Percentiles rank a stretch among this genome's conserved stretches.
Conservation (phyloP, 306 rosid species). For the Casuarina equisetifolia region DNA sequence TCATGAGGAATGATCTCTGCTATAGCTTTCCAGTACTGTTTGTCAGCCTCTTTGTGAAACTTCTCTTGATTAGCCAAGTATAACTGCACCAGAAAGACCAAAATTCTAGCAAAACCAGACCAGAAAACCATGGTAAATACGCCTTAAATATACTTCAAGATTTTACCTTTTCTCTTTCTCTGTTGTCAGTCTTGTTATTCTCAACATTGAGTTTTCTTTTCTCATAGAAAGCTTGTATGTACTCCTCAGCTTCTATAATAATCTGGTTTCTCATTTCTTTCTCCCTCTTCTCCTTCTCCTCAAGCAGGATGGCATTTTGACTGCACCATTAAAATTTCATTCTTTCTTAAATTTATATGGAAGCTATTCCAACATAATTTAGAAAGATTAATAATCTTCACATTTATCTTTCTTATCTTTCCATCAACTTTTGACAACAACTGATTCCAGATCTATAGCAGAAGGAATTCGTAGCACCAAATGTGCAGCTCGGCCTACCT, state of each 20-base stretch:
- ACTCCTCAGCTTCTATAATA: slow-evolving; percentile 95
- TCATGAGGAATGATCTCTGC: slow-evolving; percentile 95
- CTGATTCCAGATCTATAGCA: no score
- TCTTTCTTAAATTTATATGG: slow-evolving; percentile 18
- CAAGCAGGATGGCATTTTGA: slow-evolving; percentile 80
- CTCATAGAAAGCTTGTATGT: slow-evolving; percentile 74
- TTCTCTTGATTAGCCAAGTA: slow-evolving; percentile 81
- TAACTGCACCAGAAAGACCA: slow-evolving; percentile 48
- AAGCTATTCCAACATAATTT: slow-evolving; percentile 22
- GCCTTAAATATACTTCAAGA: slow-evolving; percentile 6
- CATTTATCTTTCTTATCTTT: background rate
- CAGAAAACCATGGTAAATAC: background rate
- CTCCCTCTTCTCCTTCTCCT: slow-evolving; percentile 93
- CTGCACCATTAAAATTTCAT: slow-evolving; percentile 44
- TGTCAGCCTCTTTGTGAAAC: slow-evolving; percentile 97
- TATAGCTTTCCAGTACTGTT: slow-evolving; percentile 91
- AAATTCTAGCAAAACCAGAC: slow-evolving; percentile 8
- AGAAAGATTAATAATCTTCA: slow-evolving; percentile 12
- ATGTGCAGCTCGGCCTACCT: no score
- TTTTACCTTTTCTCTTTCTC: slow-evolving; percentile 93
- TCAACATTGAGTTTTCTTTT: slow-evolving; percentile 93
- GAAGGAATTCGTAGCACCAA: no score
- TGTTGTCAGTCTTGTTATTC: slow-evolving; percentile 75
- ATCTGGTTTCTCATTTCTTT: slow-evolving; percentile 87
- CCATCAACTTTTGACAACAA: no score